Conservation (phyloP, 75 land plant species). For the Chamaecyparis obtusa region DNA sequence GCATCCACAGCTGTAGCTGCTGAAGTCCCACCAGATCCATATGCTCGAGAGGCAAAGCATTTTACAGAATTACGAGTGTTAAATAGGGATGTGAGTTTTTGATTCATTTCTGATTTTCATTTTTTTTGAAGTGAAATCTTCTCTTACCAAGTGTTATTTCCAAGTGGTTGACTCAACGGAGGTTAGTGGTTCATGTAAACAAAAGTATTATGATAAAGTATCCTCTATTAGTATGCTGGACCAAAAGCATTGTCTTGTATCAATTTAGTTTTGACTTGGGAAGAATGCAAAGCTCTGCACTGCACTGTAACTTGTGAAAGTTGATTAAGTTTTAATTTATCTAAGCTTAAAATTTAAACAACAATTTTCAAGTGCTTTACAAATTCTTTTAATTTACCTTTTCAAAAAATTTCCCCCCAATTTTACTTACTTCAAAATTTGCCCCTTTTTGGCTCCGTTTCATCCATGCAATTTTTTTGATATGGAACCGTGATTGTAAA, state of each 20-base stretch:
- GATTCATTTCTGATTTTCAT: neutral
- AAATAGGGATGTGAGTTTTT: conserved; percentile 74
- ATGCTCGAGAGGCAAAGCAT: conserved; percentile 88
- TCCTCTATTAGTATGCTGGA: neutral
- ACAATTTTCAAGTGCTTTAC: no score
- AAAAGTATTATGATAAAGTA: neutral
- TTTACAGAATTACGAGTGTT: conserved; percentile 88
- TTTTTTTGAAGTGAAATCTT: neutral
- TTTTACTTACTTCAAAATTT: neutral
- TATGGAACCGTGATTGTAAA: neutral
- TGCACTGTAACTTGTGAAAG: no score
- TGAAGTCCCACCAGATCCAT: conserved; percentile 79
- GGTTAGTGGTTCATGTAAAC: neutral
- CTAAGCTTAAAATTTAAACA: no score
- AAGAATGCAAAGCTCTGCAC: neutral
- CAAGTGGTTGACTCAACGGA: neutral
- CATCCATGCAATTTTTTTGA: neutral
- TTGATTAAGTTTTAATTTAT: no score
- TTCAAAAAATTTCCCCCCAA: neutral
- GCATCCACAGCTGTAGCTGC: conserved; percentile 44
- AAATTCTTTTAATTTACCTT: neutral
- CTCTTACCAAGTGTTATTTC: neutral
- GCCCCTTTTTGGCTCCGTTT: neutral
- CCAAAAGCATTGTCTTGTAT: neutral
- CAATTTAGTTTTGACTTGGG: neutral